These are phyloP conservation scores for Globisporangium parvum DNA, from an alignment of 352 stramenopile genomes.

Conservation along the genomic window DNA sequence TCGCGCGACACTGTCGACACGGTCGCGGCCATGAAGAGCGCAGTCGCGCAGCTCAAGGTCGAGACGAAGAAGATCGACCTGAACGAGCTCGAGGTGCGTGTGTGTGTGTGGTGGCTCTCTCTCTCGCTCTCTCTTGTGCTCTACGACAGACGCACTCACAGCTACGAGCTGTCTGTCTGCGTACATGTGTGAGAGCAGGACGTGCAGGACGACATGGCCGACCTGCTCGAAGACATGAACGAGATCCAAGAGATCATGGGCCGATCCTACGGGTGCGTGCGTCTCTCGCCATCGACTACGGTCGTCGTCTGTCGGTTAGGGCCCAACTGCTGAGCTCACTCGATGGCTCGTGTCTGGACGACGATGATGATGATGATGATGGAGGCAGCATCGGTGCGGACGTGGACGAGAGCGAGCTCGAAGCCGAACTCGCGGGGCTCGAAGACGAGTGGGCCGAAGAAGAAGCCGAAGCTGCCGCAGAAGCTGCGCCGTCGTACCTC, in stretches of 20 bases:
- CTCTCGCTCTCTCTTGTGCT: neutral
- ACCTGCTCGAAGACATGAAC: slow-evolving; percentile 97
- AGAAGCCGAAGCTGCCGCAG: slow-evolving; percentile 33
- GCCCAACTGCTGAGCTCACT: no score
- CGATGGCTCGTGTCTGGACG: no score
- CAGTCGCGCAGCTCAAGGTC: slow-evolving; percentile 86
- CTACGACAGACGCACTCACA: neutral
- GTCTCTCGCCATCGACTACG: slow-evolving; percentile 1
- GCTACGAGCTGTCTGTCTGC: neutral
- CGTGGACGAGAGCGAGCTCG: slow-evolving; percentile 93
- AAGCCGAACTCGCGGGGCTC: slow-evolving; percentile 92
- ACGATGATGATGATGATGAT: no score
- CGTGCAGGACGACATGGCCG: slow-evolving; percentile 95
- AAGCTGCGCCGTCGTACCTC: slow-evolving; percentile 63
- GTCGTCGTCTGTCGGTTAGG: no score
- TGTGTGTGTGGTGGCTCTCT: slow-evolving; percentile 3
- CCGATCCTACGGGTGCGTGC: slow-evolving; percentile 90
- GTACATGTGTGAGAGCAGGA: slow-evolving; percentile 36
- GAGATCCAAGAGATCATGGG: slow-evolving; percentile 97
- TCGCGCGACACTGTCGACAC: slow-evolving; percentile 91
- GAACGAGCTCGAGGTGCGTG: slow-evolving; percentile 89
- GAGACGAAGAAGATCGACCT: slow-evolving; percentile 96
- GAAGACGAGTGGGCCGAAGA: slow-evolving; percentile 92
- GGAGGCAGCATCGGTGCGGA: slow-evolving; percentile 85
- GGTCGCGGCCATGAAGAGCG: slow-evolving; percentile 94